Percentiles rank a stretch among this genome's conserved stretches.
Conservation (phyloP, 2,329 filamentous ascomycete genomes). For the Sarocladium oryzae region DNA sequence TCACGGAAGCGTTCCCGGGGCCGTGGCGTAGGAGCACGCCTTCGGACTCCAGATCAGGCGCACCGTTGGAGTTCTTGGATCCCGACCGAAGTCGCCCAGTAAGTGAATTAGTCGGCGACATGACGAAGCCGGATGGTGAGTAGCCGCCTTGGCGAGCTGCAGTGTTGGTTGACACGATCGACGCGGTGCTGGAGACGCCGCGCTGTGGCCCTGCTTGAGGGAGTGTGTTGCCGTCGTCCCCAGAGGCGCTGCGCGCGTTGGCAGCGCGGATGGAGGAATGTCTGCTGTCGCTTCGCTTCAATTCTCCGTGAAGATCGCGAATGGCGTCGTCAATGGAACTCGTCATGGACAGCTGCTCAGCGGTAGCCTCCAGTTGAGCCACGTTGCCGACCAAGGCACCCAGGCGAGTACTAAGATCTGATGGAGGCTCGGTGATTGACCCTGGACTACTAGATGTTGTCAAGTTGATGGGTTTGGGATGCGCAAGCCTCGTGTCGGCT, state of each 20-base stretch:
- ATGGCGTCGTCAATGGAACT: slow-evolving; percentile 76
- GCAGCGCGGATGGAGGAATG: slow-evolving; percentile 55
- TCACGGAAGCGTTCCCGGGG: slow-evolving; percentile 46
- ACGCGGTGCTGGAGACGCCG: slow-evolving; percentile 44
- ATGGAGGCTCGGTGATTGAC: slow-evolving; percentile 47
- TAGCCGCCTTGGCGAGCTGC: slow-evolving; percentile 63
- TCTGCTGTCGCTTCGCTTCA: slow-evolving; percentile 63
- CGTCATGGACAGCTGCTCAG: slow-evolving; percentile 66
- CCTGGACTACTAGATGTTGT: slow-evolving; percentile 36
- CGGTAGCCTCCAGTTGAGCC: slow-evolving; percentile 66
- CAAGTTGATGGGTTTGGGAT: slow-evolving; percentile 40
- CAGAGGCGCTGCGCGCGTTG: slow-evolving; percentile 29
- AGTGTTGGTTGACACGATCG: slow-evolving; percentile 65
- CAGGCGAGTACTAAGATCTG: slow-evolving; percentile 55
- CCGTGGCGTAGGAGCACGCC: slow-evolving; percentile 41
- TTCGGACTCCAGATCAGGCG: slow-evolving; percentile 35
- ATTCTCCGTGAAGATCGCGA: slow-evolving; percentile 62
- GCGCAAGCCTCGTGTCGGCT: slow-evolving; percentile 36
- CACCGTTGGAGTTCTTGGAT: slow-evolving; percentile 41
- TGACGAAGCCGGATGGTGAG: slow-evolving; percentile 60
- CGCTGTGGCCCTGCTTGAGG: slow-evolving; percentile 27
- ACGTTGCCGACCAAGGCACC: slow-evolving; percentile 61
- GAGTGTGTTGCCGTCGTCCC: slow-evolving; percentile 21
- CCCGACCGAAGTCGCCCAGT: slow-evolving; percentile 49
- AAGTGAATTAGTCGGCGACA: slow-evolving; percentile 59